Evolutionary conservation across 1,284 basidiomycete genomes (phyloP), one percentile per base, ranked within the genome.

Genomic region (Puccinia polysora): DNA sequence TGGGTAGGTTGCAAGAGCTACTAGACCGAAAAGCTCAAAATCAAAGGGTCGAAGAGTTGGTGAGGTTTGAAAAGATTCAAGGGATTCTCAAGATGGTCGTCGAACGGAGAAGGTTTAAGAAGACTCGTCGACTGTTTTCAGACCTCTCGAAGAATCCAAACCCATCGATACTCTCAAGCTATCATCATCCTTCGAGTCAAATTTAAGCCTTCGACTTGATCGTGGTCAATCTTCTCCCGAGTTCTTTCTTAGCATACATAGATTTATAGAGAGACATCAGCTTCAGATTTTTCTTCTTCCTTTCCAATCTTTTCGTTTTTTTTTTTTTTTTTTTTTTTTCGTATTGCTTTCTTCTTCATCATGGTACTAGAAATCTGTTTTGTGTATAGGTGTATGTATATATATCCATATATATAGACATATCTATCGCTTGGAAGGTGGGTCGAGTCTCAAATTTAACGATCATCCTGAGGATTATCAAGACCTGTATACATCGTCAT

Each of bases 41-140:
- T 77, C 87, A 87, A 75, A 82, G 89, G 18, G 89, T 96, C 15
- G 86, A 86, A 0, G 89, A 90, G 75, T 83, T 91, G 10, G 89
- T 93, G 47, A 88, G 90, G 77, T 81, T 91, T 53, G 92, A 94
- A 81, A 85, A 88, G 63, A 89, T 93, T 2, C 85, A 87, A 60
- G 91, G 90, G 0, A 80, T 92, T 50, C 81, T 95, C 25, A 84
- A 85, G 72, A 89, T 88, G 73, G 87, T 91, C 59, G 85, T 87
- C 47, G 85, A 85, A 76, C 86, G 91, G 12, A 83, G 88, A 53
- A 83, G 85, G 65, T 93, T 88, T 81, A 60, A 50, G 20, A 63
- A 49, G 15, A 62, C 36, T 36, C 32, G n/a, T 7, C 30, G 18
- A 12, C 15, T 38, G 28, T 58, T 58, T 30, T 30, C 32, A 8